Percentiles rank a stretch among this genome's conserved stretches.
phyloP scores from a whole-genome alignment of 2,329 filamentous ascomycete genomes.

The Fusarium sp. region DNA sequence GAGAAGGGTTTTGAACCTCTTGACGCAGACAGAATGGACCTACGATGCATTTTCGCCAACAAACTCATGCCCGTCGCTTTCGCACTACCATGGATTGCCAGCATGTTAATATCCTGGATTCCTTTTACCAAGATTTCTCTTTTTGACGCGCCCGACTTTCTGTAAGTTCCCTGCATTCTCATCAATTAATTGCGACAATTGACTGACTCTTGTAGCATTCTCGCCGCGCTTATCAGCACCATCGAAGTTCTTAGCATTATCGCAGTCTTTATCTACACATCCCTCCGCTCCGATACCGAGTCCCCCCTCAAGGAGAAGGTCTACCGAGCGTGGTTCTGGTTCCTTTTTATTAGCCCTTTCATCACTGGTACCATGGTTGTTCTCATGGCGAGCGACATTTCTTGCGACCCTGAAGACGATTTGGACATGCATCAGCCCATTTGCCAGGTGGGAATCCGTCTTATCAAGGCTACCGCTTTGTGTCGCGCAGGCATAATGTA shows the following conservation, averaged over 20 bases:
- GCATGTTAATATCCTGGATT: slow-evolving; percentile 37
- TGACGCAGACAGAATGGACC: slow-evolving; percentile 4
- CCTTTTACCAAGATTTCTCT: slow-evolving; percentile 31
- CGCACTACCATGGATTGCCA: slow-evolving; percentile 25
- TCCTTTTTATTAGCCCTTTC: slow-evolving; percentile 28
- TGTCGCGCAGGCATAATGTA: slow-evolving; percentile 35
- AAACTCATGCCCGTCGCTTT: slow-evolving; percentile 27
- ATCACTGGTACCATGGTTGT: slow-evolving; percentile 24
- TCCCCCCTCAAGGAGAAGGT: slow-evolving; percentile 21
- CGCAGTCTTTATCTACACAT: slow-evolving; percentile 28
- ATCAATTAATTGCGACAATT: no score
- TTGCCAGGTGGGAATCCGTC: slow-evolving; percentile 30
- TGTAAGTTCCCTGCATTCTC: slow-evolving; percentile 9
- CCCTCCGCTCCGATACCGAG: slow-evolving; percentile 7
- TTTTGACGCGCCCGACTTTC: slow-evolving; percentile 23
- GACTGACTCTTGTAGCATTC: slow-evolving; percentile 11
- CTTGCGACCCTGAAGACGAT: slow-evolving; percentile 29
- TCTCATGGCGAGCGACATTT: slow-evolving; percentile 35
- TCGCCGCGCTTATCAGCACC: slow-evolving; percentile 29
- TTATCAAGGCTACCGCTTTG: slow-evolving; percentile 35
- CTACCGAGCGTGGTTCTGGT: slow-evolving; percentile 33
- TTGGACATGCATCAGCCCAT: slow-evolving; percentile 32
- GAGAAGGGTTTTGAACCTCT: neutral
- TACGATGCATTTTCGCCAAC: slow-evolving; percentile 1
- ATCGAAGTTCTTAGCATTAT: slow-evolving; percentile 34